Evolutionary conservation across 768 basidiomycete genomes (phyloP), one percentile per base, ranked within the genome.

Genomic region (Termitomyces sp.): DNA sequence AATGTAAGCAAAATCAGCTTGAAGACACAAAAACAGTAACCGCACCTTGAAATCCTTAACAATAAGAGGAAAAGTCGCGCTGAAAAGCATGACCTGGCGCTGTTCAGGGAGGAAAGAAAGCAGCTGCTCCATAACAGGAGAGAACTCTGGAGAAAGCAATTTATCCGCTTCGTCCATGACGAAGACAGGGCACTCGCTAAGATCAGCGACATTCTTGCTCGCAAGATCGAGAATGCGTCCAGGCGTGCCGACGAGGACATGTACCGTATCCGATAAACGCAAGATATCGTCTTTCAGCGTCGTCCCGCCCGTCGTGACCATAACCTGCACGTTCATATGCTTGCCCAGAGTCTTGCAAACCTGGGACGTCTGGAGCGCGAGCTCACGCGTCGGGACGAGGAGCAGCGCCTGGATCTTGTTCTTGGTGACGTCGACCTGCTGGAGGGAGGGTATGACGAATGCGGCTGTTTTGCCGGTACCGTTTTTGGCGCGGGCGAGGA

Each of bases 101-200:
- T 89, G 84, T 55, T 79, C 69, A 29, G 94, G 92, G 57, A 97
- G 81, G 76, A 90, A 92, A 29, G 82, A 80, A 57, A 99, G 81
- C 37, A 99, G 75, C 68, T 97, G 92, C 76, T 98, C 96, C 86
- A 99, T 96, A 57, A 99, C 95, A 59, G 96, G 95, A 13, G 94
- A 89, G 68, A 99, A 99, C 76, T 99, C 96, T 57, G 94, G 94
- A 7, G 90, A 94, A 53, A 98, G 86, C 50, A 98, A 84, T 72
- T 98, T 99, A 74, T 98, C 97, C 47, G 96, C 96, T 75, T 99
- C 96, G 72, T 99, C 96, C 96, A 99, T 99, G 64, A 98, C 94
- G 67, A 98, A 99, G 55, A 96, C 92, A 2, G 89, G 87, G 73
- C 96, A 98, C 68, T 92, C 88, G 74, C 85, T 90, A 62, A 99